Percentiles rank a stretch among this genome's conserved stretches.
Evolutionary conservation across 1,139 yeast genomes (phyloP).

Genomic region (Geotrichum reessii): DNA sequence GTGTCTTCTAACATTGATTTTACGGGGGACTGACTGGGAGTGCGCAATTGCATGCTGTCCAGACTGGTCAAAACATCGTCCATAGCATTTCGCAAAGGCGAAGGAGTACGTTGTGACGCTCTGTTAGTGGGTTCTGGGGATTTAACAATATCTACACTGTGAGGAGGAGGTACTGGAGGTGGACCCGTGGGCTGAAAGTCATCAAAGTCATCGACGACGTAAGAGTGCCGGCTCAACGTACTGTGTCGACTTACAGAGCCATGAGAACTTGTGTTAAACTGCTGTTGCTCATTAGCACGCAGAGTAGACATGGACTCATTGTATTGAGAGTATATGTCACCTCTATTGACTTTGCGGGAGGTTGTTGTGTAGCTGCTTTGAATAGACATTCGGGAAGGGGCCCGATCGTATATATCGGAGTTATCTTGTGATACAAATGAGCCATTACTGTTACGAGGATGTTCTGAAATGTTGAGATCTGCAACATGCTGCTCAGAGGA

Average conservation of each 20-base stretch:
- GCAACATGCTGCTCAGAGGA: conserved; percentile 6
- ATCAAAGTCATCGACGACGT: background rate
- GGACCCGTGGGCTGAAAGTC: conserved; percentile 12
- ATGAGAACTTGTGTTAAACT: conserved; percentile 1
- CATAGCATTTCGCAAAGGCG: conserved; percentile 42
- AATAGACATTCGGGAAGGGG: conserved; percentile 4
- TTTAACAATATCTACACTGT: conserved; percentile 9
- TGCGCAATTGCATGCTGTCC: conserved; percentile 25
- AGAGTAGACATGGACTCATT: conserved; percentile 10
- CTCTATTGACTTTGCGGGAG: background rate
- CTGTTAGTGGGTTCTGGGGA: background rate
- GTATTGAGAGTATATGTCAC: conserved; percentile 7
- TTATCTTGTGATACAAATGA: background rate
- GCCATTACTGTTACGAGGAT: background rate
- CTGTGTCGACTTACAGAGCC: background rate
- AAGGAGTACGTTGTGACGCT: conserved; percentile 45
- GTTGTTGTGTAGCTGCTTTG: conserved; percentile 7
- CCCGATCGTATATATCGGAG: background rate
- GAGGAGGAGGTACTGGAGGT: conserved; percentile 34
- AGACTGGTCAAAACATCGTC: conserved; percentile 34
- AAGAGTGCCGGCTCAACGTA: background rate
- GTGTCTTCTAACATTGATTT: conserved; percentile 2
- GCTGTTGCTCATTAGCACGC: background rate
- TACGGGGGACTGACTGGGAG: conserved; percentile 9
- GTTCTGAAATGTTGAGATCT: conserved; percentile 9